Conservation (phyloP, 805 yeast genomes). For the Hanseniaspora vineae region DNA sequence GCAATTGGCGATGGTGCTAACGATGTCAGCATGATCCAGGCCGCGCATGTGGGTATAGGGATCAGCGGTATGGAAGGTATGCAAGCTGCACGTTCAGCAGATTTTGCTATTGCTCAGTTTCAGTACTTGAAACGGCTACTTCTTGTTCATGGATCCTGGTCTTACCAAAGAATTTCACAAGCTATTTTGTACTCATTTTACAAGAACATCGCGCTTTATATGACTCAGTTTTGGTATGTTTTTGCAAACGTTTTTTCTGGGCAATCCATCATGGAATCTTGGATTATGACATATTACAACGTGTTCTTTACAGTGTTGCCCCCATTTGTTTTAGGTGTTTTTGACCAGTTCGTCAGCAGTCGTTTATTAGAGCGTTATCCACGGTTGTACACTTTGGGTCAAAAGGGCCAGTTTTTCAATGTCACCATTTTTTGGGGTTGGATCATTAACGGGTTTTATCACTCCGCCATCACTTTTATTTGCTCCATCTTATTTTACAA, state of each 20-base stretch:
- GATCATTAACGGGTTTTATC: conserved; percentile 92
- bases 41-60: conserved; percentile 98
- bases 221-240: conserved; percentile 98
- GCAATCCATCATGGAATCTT: conserved; percentile 89
- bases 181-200: conserved; percentile 92
- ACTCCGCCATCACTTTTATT: conserved; percentile 72
- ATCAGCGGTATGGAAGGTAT: conserved; percentile 98
- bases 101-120: conserved; percentile 93
- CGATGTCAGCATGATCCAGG: conserved; percentile 98
- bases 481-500: conserved; percentile 57
- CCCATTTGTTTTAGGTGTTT: conserved; percentile 90
- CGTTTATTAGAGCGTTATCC: conserved; percentile 85
- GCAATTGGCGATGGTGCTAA: conserved; percentile 99
- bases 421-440: conserved; percentile 94
- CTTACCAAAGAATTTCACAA: conserved; percentile 84
- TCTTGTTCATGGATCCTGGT: conserved; percentile 95
- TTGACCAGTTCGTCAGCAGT: conserved; percentile 92
- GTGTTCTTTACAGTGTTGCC: conserved; percentile 91
- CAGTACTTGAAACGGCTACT: conserved; percentile 69
- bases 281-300: conserved; percentile 95
- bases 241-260: conserved; percentile 89
- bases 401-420: conserved; percentile 75
- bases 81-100: conserved; percentile 98
- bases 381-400: conserved; percentile 83
- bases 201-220: conserved; percentile 87